Evolutionary conservation across 2,329 filamentous ascomycete genomes (phyloP).

Genomic region (Alternaria panax): DNA sequence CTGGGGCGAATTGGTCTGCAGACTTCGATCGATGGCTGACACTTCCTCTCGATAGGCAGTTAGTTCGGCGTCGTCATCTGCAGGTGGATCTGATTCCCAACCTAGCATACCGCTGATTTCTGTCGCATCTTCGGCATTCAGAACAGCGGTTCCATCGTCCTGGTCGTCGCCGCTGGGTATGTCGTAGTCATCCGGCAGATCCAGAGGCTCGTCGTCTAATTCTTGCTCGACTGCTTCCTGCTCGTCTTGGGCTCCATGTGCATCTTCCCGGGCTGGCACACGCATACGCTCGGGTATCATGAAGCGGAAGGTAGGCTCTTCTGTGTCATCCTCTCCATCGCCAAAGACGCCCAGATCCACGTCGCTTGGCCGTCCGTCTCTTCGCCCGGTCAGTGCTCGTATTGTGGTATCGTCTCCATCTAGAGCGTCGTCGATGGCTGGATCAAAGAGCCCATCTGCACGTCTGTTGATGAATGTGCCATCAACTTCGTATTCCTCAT

Average conservation of each 20-base stretch:
- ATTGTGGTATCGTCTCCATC: slow-evolving; percentile 43
- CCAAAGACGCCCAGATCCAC: slow-evolving; percentile 44
- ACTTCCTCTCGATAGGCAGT: slow-evolving; percentile 46
- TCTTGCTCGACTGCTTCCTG: slow-evolving; percentile 11
- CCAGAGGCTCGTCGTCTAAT: slow-evolving; percentile 25
- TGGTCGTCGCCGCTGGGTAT: slow-evolving; percentile 23
- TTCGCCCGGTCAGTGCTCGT: slow-evolving; percentile 40
- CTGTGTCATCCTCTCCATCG: slow-evolving; percentile 41
- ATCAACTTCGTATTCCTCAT: slow-evolving; percentile 51
- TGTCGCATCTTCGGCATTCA: slow-evolving; percentile 34
- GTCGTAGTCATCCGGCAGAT: slow-evolving; percentile 34
- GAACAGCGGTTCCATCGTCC: slow-evolving; percentile 31
- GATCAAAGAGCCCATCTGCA: slow-evolving; percentile 50
- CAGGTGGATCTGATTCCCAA: slow-evolving; percentile 42
- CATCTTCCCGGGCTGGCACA: slow-evolving; percentile 25
- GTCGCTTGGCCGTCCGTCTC: slow-evolving; percentile 41
- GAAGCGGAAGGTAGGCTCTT: slow-evolving; percentile 51
- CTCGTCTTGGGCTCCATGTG: slow-evolving; percentile 19
- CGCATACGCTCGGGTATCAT: slow-evolving; percentile 46
- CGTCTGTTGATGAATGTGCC: slow-evolving; percentile 50
- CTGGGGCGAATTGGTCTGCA: slow-evolving; percentile 39
- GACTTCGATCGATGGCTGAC: slow-evolving; percentile 46
- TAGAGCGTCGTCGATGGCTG: slow-evolving; percentile 44
- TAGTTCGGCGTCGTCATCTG: slow-evolving; percentile 39
- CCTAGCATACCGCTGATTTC: slow-evolving; percentile 29